These are phyloP conservation scores for Ascochyta lentis DNA, from an alignment of 2,329 filamentous ascomycete genomes.

Conservation along the genomic window DNA sequence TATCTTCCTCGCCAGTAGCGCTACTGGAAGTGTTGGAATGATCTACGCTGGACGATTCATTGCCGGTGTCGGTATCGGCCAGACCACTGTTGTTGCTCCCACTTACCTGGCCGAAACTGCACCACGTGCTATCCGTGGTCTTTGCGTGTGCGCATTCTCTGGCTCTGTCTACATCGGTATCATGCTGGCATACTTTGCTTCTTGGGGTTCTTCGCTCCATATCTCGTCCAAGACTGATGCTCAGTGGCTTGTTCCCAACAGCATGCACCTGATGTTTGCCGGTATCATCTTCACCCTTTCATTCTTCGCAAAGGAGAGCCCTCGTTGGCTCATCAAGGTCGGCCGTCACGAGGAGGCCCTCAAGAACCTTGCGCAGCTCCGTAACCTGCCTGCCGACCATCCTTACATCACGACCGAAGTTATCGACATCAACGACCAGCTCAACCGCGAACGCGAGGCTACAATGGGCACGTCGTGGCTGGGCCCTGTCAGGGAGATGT, in stretches of 20 bases:
- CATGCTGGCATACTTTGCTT: conserved; percentile 79
- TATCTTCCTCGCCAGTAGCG: conserved; percentile 49
- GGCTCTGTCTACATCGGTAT: conserved; percentile 76
- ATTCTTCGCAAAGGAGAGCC: conserved; percentile 73
- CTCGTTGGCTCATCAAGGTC: conserved; percentile 72
- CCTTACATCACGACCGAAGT: conserved; percentile 69
- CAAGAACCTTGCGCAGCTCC: conserved; percentile 63
- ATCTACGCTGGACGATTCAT: conserved; percentile 73
- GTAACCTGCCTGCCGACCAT: conserved; percentile 65
- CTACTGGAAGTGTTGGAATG: conserved; percentile 50
- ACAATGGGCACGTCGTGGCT: conserved; percentile 69
- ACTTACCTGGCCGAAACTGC: conserved; percentile 77
- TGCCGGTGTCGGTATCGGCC: conserved; percentile 69
- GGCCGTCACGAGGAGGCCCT: conserved; percentile 66
- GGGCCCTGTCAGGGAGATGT: conserved; percentile 72
- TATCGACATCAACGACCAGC: conserved; percentile 67
- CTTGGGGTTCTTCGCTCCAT: conserved; percentile 60
- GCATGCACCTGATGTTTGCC: conserved; percentile 79
- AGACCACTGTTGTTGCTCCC: conserved; percentile 71
- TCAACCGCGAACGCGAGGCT: conserved; percentile 75
- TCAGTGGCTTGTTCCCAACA: conserved; percentile 71
- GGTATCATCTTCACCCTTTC: conserved; percentile 73
- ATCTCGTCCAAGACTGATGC: conserved; percentile 54
- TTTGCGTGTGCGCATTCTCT: conserved; percentile 75
- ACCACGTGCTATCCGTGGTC: conserved; percentile 71